These are phyloP conservation scores for Oemleria cerasiformis DNA, from an alignment of 306 rosid genomes.

Conservation along the genomic window DNA sequence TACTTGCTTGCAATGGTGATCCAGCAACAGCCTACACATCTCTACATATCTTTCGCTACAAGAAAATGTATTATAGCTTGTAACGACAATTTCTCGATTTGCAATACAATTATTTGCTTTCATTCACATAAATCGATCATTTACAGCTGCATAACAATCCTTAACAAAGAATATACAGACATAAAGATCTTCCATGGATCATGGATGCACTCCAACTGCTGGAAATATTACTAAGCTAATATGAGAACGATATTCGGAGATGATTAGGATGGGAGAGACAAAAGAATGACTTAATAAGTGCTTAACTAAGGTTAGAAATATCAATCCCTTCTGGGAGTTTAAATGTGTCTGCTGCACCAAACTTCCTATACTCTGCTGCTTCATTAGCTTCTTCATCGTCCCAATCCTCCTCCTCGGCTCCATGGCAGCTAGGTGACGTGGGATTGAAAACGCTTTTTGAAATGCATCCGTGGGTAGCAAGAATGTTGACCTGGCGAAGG, in stretches of 20 bases:
- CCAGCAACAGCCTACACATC: constrained; percentile 29
- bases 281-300: neutral
- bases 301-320: constrained; percentile 65
- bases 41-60: constrained; percentile 6
- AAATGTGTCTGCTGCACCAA: constrained; percentile 90
- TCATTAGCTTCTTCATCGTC: constrained; percentile 52
- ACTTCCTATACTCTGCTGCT: constrained; percentile 63
- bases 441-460: constrained; percentile 57
- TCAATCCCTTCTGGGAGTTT: constrained; percentile 71
- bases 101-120: constrained; percentile 5
- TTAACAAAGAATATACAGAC: neutral
- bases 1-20: constrained; percentile 23
- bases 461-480: constrained; percentile 55
- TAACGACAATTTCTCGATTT: neutral
- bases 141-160: neutral
- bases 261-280: neutral
- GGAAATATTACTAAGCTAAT: neutral
- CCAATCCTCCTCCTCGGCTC: constrained; percentile 45
- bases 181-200: neutral
- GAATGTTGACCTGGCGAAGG: constrained; percentile 90
- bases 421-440: constrained; percentile 27
- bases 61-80: constrained; percentile 28
- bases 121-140: neutral
- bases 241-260: neutral
- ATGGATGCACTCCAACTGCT: neutral